Evolutionary conservation across 139 green algal genomes (phyloP), one percentile per base, ranked within the genome.

Genomic region (Spirogloea muscicola): DNA sequence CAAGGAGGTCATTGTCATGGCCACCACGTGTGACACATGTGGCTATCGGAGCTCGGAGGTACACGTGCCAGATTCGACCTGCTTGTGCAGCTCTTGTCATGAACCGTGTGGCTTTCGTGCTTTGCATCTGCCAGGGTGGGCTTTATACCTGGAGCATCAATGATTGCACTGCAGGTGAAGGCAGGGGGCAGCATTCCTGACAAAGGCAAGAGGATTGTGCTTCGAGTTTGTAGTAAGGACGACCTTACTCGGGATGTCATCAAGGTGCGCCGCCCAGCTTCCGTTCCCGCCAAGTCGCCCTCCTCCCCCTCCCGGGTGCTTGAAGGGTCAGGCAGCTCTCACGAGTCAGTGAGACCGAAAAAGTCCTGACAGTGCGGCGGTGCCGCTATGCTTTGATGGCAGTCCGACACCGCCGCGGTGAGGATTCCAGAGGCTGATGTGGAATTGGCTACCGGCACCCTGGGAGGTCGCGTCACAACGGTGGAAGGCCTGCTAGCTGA

Each of bases 1-100:
- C 67, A 88, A 88, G 77, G 77, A 88, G 25, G 81, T 90, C 43
- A 86, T 90, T 42, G 64, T 91, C 5, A 90, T 91, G 82, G 65
- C 77, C 44, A 72, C 84, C 34, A 25, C 82, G 0, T 91, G 87
- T 68, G 83, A 87, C 34, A 39, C 25, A 55, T 89, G 74, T 48
- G 88, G 83, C 25, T 91, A 86, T 64, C 70, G 76, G 40, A 87
- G 79, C 75, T 85, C 82, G 6, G 86, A 89, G 64, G 34, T 89
- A n/a, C n/a, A n/a, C n/a, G n/a, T n/a, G n/a, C n/a, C n/a, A n/a
- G n/a, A n/a, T n/a, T n/a, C n/a, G n/a, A n/a, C n/a, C n/a, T n/a
- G n/a, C n/a, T n/a, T n/a, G n/a, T n/a, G n/a, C n/a, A n/a, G n/a
- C n/a, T n/a, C n/a, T n/a, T n/a, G n/a, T n/a, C n/a, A n/a, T n/a